Base-by-base conservation (phyloP, 106 monocot genomes). In the Acorus gramineus region DNA sequence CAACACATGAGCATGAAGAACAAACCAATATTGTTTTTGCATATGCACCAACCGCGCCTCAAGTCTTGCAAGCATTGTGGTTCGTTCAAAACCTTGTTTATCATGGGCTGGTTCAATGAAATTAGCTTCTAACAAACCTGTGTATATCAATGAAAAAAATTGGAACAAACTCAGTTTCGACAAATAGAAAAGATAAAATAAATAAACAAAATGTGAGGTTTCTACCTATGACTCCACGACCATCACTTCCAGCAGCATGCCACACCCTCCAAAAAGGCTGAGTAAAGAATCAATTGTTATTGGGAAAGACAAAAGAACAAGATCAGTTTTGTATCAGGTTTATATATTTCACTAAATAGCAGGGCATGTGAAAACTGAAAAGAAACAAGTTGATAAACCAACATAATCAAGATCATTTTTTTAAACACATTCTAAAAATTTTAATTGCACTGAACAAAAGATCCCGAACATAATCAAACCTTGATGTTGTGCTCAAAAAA, bases 91-190 rank as follows among this genome's bases (percentile, higher is more conserved):
- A 14, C 80, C 95, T 63, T 95, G 95, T 54, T 95, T 95, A 71
- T 95, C 95, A 78, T 95, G 95, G n/a, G 95, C 90, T 12, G 95
- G 95, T 60, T 95, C 95, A 47, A 95, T 77, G 69, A 95, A 95
- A 84, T 95, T 87, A 8, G 95, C 95, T 76, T 95, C 95, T 69
- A 95, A 68, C 12, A 90, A 79, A 78, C 95, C 93, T 94, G 76
- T 49, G 57, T 11, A 12, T 2, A 64, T 11, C 10, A 4, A 55
- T 2, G 3, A 7, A 8, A 64, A 49, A 2, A 52, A 49, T 8
- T 13, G 8, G 52, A 64, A 7, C 8, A 53, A 9, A 10, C 11
- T 55, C 6, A 63, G 63, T 7, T 53, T 44, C 52, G 46, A 53
- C 60, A 53, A 46, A 71, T 63, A 10, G 14, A 10, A 42, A 44